phyloP scores from a whole-genome alignment of 2,329 filamentous ascomycete genomes.

The Colletotrichum simmondsii region DNA sequence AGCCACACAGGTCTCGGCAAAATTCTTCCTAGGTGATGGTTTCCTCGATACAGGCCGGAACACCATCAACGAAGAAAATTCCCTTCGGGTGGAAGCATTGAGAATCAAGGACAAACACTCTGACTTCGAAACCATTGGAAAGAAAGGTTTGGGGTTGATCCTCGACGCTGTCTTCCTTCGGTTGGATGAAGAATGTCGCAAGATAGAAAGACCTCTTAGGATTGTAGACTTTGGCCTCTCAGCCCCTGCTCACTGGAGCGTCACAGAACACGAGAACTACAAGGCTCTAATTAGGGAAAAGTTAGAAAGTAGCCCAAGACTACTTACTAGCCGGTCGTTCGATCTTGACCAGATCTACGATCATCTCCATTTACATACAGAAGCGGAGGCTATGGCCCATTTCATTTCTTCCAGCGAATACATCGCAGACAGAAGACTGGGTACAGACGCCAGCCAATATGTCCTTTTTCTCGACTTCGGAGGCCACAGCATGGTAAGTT shows the following conservation, averaged over 20 bases:
- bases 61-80: constrained; percentile 2
- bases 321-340: too few relatives aligned
- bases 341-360: not conserved
- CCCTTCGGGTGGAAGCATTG: constrained; percentile 23
- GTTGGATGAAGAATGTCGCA: not conserved
- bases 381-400: constrained; percentile 18
- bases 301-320: not conserved
- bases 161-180: not conserved
- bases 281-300: not conserved
- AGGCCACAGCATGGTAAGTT: constrained; percentile 27
- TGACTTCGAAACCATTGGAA: not conserved
- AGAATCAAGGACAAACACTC: not conserved
- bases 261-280: not conserved
- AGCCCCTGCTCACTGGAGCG: not conserved
- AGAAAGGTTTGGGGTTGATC: not conserved
- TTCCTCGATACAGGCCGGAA: not conserved
- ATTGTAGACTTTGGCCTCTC: not conserved
- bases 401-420: not conserved
- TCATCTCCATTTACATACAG: constrained; percentile 14
- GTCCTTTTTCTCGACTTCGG: constrained; percentile 31
- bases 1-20: constrained; percentile 17
- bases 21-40: not conserved
- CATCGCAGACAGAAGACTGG: not conserved
- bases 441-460: not conserved
- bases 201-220: not conserved